phyloP scores from a whole-genome alignment of 2,329 filamentous ascomycete genomes.

The Aspergillus clavatus region DNA sequence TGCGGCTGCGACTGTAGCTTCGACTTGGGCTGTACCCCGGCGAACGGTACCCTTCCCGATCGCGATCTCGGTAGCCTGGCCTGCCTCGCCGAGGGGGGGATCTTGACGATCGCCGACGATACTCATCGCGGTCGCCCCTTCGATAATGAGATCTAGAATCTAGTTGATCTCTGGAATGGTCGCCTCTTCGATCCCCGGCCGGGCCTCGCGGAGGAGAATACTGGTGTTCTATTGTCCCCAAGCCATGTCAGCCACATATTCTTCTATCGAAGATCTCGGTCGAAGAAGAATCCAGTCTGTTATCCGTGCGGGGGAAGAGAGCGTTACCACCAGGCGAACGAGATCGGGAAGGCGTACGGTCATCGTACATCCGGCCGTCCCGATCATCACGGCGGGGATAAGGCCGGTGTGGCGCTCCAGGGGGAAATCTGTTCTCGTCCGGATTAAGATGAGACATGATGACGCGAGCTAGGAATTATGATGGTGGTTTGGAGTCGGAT shows the following conservation, averaged over 20 bases:
- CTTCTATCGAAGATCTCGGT: no score
- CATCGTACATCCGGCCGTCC: slow-evolving; percentile 46
- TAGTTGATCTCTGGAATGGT: slow-evolving; percentile 29
- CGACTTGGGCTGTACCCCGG: slow-evolving; percentile 34
- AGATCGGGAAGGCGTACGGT: slow-evolving; percentile 38
- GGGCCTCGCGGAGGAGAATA: slow-evolving; percentile 35
- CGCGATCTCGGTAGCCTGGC: slow-evolving; percentile 40
- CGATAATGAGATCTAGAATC: slow-evolving; percentile 29
- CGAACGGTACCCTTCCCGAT: slow-evolving; percentile 46
- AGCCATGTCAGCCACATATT: slow-evolving; percentile 36
- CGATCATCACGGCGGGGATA: slow-evolving; percentile 32
- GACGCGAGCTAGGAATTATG: slow-evolving; percentile 8
- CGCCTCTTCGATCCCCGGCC: slow-evolving; percentile 33
- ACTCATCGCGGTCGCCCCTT: slow-evolving; percentile 33
- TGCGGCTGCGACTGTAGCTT: slow-evolving; percentile 36
- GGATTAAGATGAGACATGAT: slow-evolving; percentile 28
- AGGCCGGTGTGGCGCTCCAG: slow-evolving; percentile 20
- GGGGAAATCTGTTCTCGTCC: slow-evolving; percentile 23
- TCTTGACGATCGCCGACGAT: slow-evolving; percentile 28
- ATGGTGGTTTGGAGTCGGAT: slow-evolving; percentile 1
- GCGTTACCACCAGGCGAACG: slow-evolving; percentile 42
- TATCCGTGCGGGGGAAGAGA: slow-evolving; percentile 44
- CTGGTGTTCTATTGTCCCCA: slow-evolving; percentile 32
- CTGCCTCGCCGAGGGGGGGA: slow-evolving; percentile 36
- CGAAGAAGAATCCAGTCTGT: slow-evolving; percentile 20